Evolutionary conservation across 163 green algal species (phyloP).

Genomic region (Scenedesmus sp.): DNA sequence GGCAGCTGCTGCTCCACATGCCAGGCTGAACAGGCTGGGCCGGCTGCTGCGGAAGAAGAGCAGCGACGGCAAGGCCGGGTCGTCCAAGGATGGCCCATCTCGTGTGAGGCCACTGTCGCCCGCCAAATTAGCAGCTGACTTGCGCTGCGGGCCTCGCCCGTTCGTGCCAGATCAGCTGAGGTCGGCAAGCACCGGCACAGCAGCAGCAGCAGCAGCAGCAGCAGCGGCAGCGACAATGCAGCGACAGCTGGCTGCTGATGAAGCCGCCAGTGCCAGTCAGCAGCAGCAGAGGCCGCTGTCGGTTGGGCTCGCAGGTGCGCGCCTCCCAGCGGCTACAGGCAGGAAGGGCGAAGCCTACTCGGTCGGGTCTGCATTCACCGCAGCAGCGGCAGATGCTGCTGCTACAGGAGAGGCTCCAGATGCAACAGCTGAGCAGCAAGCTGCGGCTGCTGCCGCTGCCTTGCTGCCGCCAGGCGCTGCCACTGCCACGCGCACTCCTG

Average conservation of each 20-base stretch:
- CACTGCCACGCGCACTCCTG: background rate
- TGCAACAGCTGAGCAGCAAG: background rate
- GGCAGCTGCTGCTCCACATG: background rate
- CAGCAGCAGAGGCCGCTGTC: background rate
- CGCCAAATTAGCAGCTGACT: background rate
- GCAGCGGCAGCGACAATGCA: background rate
- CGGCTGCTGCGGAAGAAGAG: background rate
- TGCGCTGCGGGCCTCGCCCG: background rate
- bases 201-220: conserved; percentile 23
- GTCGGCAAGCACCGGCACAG: background rate
- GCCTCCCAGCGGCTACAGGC: background rate
- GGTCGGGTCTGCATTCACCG: background rate
- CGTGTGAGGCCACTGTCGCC: background rate
- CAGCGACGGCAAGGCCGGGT: background rate
- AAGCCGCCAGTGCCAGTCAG: background rate
- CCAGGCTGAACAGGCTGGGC: background rate
- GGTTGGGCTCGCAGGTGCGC: background rate
- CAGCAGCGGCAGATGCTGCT: background rate
- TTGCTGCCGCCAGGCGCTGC: background rate
- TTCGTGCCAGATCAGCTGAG: background rate
- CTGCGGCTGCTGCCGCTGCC: background rate
- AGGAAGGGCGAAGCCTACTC: no score
- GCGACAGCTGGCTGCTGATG: background rate
- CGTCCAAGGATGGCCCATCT: background rate
- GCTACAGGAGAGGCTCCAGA: background rate